A percentile compares a stretch with the other conserved stretches of the same genome.
Evolutionary conservation across 2,329 filamentous ascomycete genomes (phyloP).

Genomic region (Fusarium proliferatum): DNA sequence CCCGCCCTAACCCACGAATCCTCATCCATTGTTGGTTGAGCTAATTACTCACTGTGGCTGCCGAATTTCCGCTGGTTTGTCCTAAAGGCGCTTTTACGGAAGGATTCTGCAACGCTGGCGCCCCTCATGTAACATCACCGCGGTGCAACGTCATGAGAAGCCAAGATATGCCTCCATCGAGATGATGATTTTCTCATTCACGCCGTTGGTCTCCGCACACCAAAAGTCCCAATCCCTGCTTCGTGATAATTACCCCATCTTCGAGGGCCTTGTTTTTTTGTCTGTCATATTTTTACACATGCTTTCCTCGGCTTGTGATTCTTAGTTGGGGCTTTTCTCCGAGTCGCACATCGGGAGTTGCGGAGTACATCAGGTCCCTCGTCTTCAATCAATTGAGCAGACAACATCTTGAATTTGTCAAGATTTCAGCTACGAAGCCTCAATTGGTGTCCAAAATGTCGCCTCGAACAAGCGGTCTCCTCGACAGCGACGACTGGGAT

Average conservation of each 20-base stretch:
- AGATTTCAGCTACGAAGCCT: neutral
- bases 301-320: slow-evolving; percentile 32
- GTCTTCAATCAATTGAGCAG: slow-evolving; percentile 4
- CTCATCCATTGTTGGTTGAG: slow-evolving; percentile 3
- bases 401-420: neutral
- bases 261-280: neutral
- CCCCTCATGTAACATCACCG: neutral
- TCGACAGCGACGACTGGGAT: slow-evolving; percentile 51
- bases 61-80: slow-evolving; percentile 15
- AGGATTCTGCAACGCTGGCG: slow-evolving; percentile 1
- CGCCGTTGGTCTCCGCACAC: neutral
- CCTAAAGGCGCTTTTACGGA: neutral
- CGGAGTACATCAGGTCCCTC: slow-evolving; percentile 5
- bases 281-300: slow-evolving; percentile 29
- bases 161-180: neutral
- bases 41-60: slow-evolving; percentile 10
- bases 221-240: slow-evolving; percentile 27
- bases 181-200: slow-evolving; percentile 3
- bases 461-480: slow-evolving; percentile 46
- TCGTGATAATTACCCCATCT: neutral
- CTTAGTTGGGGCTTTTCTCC: neutral
- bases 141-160: slow-evolving; percentile 12
- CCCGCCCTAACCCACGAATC: slow-evolving; percentile 2
- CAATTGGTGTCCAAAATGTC: slow-evolving; percentile 43
- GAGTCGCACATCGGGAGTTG: neutral